A percentile compares a stretch with the other conserved stretches of the same genome.
Evolutionary conservation across 1,284 basidiomycete genomes (phyloP).

Genomic region (Bondarzewia mesenterica): DNA sequence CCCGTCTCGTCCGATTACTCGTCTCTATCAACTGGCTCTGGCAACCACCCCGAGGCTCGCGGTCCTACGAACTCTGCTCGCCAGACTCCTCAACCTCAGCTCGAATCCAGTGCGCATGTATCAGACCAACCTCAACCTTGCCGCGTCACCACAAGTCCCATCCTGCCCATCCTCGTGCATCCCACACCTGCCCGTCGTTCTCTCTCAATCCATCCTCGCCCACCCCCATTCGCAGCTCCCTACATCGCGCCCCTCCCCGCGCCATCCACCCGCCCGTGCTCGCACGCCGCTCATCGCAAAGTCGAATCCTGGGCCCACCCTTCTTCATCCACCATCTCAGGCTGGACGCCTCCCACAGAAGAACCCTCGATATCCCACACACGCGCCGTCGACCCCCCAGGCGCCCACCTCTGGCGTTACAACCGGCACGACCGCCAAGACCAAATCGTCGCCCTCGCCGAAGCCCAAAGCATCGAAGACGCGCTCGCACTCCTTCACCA

Average conservation of each 20-base stretch:
- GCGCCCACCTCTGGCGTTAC: no score
- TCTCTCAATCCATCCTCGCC: background rate
- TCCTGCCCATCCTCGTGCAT: background rate
- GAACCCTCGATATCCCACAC: background rate
- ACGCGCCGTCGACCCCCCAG: background rate
- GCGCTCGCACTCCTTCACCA: background rate
- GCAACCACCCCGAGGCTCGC: background rate
- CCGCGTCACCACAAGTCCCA: background rate
- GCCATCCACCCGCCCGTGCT: background rate
- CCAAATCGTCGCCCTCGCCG: background rate
- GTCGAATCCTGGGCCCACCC: background rate
- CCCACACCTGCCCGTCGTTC: background rate
- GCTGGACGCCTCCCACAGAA: background rate
- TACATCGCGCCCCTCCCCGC: background rate
- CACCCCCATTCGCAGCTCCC: background rate
- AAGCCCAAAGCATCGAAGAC: background rate
- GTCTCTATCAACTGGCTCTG: background rate
- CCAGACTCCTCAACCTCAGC: background rate
- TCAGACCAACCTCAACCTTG: background rate
- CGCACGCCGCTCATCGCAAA: background rate
- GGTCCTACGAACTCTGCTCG: no score
- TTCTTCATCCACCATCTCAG: background rate
- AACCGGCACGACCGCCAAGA: background rate
- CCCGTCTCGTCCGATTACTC: background rate
- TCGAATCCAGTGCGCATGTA: background rate